Base-by-base conservation (phyloP, 768 basidiomycete genomes). In the Boletus tylopilopsis region DNA sequence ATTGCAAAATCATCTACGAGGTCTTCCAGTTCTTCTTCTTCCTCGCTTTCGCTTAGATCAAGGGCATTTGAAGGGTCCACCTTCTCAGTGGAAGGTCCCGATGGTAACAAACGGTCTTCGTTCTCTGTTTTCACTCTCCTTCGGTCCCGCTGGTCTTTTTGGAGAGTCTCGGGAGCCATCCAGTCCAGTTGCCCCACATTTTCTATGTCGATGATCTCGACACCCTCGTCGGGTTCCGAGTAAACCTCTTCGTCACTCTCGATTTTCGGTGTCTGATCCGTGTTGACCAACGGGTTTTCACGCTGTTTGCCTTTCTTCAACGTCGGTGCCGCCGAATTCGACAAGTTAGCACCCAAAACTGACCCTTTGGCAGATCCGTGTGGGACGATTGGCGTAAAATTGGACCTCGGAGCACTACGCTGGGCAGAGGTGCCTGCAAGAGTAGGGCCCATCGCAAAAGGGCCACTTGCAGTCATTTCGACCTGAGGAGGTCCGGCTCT, bases 201-300 rank as follows among this genome's bases (percentile, higher is more conserved):
- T 25, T 84, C 82, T 80, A 93, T 86, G 60, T 93, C 90, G 34
- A 93, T 73, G 45, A 92, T 90, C 69, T 91, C 87, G 22, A 91
- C 85, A 11, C 87, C 90, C 47, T 90, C 87, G 58, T 92, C 90
- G 12, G 88, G 87, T 51, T 93, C 90, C 16, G 90, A 93, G 67
- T 92, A 91, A 18, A 76, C 74, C 51, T 90, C 90, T 6, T 72
- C 81, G 16, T 86, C 81, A 16, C 78, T 75, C 40, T 71, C 72
- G 2, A 12, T 40, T 47, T 64, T 76, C 64, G 21, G 58, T 53
- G 55, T 42, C 55, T 59, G 45, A 8, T 42, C 50, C 47, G 63
- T 67, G 39, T 67, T 60, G 13, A 42, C 52, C 1, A 59, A 57
- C 10, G 44, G 19, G 42, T 64, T 63, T 57, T 63, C 58, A 38